phyloP scores from a whole-genome alignment of 2,329 filamentous ascomycete species.

The Scorias spongiosa region DNA sequence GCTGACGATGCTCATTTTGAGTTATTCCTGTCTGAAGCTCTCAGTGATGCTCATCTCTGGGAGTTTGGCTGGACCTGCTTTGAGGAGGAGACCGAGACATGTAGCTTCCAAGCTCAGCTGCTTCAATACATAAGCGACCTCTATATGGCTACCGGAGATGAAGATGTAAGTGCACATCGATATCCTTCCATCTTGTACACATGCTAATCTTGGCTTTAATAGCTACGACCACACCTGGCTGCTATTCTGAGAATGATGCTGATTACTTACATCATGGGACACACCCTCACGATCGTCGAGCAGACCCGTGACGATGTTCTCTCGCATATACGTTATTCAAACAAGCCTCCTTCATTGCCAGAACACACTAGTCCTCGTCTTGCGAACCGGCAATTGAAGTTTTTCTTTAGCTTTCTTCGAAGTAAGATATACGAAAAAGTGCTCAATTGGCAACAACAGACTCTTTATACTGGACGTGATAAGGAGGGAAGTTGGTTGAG shows the following conservation, averaged over 20 bases:
- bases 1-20: constrained; percentile 29
- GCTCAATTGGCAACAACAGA: constrained; percentile 32
- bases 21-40: constrained; percentile 28
- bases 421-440: constrained; percentile 26
- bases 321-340: constrained; percentile 23
- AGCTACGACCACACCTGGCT: constrained; percentile 25
- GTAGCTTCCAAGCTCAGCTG: constrained; percentile 27
- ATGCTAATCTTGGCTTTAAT: neutral
- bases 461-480: constrained; percentile 26
- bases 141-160: constrained; percentile 18
- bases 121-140: constrained; percentile 25
- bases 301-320: constrained; percentile 23
- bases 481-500: constrained; percentile 31
- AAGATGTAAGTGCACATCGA: constrained; percentile 19
- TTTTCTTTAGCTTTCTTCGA: constrained; percentile 32
- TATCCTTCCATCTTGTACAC: neutral
- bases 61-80: constrained; percentile 29
- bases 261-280: constrained; percentile 34
- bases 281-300: constrained; percentile 30
- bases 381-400: constrained; percentile 35
- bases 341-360: constrained; percentile 8
- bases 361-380: constrained; percentile 25
- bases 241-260: constrained; percentile 32
- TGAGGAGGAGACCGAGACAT: constrained; percentile 26
- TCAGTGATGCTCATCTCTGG: constrained; percentile 24